phyloP scores from a whole-genome alignment of 345 rosid genomes.

The Camelina sativa region DNA sequence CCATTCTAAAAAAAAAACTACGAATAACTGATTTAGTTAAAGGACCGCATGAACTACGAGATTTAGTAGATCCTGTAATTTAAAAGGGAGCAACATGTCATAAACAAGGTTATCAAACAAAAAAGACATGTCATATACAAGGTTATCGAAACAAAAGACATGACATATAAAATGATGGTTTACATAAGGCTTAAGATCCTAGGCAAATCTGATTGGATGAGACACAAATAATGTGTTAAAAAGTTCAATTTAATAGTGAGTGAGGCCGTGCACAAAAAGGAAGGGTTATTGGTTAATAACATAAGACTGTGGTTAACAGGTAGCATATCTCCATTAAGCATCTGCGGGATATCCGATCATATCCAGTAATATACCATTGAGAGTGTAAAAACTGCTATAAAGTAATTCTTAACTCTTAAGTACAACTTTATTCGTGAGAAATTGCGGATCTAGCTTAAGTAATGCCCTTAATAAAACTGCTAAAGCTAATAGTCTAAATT shows the following conservation, averaged over 20 bases:
- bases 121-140: constrained; percentile 8
- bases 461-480: not conserved
- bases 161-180: constrained; percentile 22
- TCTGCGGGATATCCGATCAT: not conserved
- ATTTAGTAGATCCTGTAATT: constrained; percentile 27
- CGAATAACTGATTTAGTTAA: not conserved
- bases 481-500: constrained; percentile 7
- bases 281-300: constrained; percentile 26
- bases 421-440: not conserved
- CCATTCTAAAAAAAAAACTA: not conserved
- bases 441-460: not conserved
- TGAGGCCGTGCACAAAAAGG: constrained; percentile 25
- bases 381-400: not conserved
- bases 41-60: constrained; percentile 26
- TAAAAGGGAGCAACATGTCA: constrained; percentile 32
- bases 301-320: constrained; percentile 28
- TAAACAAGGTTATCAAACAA: constrained; percentile 39
- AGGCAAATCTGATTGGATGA: constrained; percentile 33
- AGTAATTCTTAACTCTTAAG: not conserved
- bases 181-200: constrained; percentile 31
- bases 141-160: too few species aligned
- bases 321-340: not conserved
- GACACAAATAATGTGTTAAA: constrained; percentile 10
- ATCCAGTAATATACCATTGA: not conserved
- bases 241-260: constrained; percentile 12